Evolutionary conservation across 805 yeast species (phyloP), one percentile per base, ranked within the genome.

Genomic region (Cyberlindnera bimundalis): DNA sequence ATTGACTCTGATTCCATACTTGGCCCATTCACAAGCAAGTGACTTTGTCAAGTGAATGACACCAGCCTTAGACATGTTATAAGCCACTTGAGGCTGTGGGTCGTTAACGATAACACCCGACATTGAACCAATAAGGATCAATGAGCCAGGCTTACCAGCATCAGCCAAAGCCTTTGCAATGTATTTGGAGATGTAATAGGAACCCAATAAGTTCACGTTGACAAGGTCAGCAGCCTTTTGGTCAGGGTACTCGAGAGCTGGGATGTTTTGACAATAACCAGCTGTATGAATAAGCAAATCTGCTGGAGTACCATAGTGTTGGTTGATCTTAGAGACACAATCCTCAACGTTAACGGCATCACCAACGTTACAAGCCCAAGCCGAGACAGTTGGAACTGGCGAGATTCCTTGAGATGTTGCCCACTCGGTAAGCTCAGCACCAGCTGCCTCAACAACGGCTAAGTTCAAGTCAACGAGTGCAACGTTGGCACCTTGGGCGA

Each of bases 51-150:
- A 68, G 65, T 84, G 93, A 54, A 84, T 83, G 31, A 84, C 91
- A 59, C 90, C 93, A 14, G 93, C 93, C 68, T 84, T 84, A 53
- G 91, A 73, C 84, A 82, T 80, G 71, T 84, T 84, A 73, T 84
- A 84, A 52, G 84, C 84, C 48, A 78, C 73, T 64, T 82, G 89
- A 16, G 86, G 86, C 61, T 82, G 89, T 26, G 90, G 90, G 59
- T 78, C 82, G 62, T 82, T 82, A 47, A 81, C 88, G 52, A 82
- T 79, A 45, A 80, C 73, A 40, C 88, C 90, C 7, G 85, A 78
- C 89, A 82, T 82, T 45, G 87, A 81, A n/a, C 85, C 89, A 51
- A 82, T 73, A 64, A 82, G 68, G 43, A 81, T 79, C 47, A 78
- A 71, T 6, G 87, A 79, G 25, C 83, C 86, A 20, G 73, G 67